phyloP scores from a whole-genome alignment of 163 green algal species.

The Prototheca cutis region DNA sequence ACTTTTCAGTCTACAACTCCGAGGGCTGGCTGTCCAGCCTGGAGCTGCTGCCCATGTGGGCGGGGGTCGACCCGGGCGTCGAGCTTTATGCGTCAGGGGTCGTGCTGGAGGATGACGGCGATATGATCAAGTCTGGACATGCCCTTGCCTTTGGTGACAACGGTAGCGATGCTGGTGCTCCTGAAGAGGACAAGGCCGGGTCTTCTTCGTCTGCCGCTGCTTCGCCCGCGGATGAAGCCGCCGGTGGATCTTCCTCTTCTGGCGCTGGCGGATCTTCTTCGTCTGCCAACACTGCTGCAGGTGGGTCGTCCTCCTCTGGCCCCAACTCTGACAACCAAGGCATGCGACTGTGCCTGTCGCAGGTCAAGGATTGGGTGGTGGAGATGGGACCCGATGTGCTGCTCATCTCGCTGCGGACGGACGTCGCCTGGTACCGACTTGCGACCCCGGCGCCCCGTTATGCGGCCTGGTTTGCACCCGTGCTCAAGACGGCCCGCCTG shows the following conservation, averaged over 20 bases:
- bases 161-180: no score
- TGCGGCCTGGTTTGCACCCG: conserved; percentile 61
- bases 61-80: conserved; percentile 67
- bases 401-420: conserved; percentile 83
- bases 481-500: conserved; percentile 63
- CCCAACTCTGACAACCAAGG: conserved; percentile 14
- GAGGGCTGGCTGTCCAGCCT: conserved; percentile 73
- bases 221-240: neutral
- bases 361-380: conserved; percentile 85
- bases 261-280: conserved; percentile 10
- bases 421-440: conserved; percentile 85
- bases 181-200: no score
- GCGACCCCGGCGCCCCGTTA: conserved; percentile 57
- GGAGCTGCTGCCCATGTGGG: conserved; percentile 86
- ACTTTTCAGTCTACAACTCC: conserved; percentile 89
- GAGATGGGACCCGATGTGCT: conserved; percentile 77
- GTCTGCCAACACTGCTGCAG: neutral
- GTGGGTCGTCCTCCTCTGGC: conserved; percentile 2
- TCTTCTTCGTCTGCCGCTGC: conserved; percentile 48
- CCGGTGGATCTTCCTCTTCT: conserved; percentile 2
- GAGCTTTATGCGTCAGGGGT: conserved; percentile 68
- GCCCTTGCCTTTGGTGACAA: no score
- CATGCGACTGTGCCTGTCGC: conserved; percentile 74
- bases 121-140: no score
- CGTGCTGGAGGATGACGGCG: conserved; percentile 65